Conservation (phyloP, 305 asterid genomes). For the Caryopteris hybrid region DNA sequence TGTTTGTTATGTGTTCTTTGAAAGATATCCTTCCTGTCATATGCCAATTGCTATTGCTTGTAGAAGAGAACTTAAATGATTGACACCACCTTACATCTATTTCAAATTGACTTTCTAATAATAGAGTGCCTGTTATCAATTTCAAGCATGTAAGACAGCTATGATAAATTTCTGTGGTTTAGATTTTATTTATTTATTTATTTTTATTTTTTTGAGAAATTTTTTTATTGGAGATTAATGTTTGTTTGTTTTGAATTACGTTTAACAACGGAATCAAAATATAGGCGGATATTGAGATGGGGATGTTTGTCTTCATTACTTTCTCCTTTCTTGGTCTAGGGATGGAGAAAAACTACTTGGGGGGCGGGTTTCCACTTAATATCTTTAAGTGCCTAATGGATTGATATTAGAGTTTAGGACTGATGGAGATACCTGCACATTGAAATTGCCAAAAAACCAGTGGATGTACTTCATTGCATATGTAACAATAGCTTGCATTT, state of each 20-base stretch:
- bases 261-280: not conserved
- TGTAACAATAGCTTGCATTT: not conserved
- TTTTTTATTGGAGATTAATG: not conserved
- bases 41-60: not conserved
- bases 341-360: not conserved
- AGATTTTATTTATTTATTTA: not conserved
- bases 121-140: not conserved
- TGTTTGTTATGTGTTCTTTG: not conserved
- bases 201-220: too few relatives aligned
- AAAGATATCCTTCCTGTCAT: not conserved
- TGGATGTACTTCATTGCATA: not conserved
- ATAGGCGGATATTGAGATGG: not conserved
- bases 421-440: not conserved
- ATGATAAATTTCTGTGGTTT: not conserved
- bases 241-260: not conserved
- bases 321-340: constrained; percentile 2
- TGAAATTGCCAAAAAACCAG: not conserved
- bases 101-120: not conserved
- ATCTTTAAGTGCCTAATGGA: not conserved
- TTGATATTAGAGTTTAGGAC: not conserved
- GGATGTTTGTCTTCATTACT: not conserved
- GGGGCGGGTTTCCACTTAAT: too few relatives aligned
- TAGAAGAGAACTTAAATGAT: not conserved
- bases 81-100: not conserved
- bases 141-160: not conserved